Evolutionary conservation across 2,329 filamentous ascomycete species (phyloP).

Genomic region (Leptographium procerum): DNA sequence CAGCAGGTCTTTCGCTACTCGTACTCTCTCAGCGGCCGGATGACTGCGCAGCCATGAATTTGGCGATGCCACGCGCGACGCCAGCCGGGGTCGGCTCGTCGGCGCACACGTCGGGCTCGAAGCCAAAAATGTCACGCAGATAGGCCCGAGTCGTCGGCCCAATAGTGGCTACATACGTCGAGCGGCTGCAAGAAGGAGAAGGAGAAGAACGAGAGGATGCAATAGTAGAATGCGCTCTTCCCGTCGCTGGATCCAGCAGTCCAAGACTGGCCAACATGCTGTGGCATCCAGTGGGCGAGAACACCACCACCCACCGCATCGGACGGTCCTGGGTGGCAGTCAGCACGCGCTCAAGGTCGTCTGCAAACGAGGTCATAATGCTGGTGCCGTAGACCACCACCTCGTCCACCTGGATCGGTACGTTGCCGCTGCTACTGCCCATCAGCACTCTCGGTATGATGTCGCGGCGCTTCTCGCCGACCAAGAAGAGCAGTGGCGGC

Average conservation of each 20-base stretch:
- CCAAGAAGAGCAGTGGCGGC: slow-evolving; percentile 68
- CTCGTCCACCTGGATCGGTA: slow-evolving; percentile 60
- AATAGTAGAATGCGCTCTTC: slow-evolving; percentile 11
- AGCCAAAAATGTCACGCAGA: slow-evolving; percentile 51
- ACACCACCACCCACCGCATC: slow-evolving; percentile 63
- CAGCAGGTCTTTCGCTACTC: too few relatives aligned
- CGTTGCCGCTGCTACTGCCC: slow-evolving; percentile 21
- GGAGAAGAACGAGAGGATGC: not conserved
- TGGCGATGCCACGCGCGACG: slow-evolving; percentile 54
- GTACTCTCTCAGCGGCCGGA: not conserved
- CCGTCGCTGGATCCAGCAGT: slow-evolving; percentile 34
- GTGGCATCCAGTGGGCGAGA: slow-evolving; percentile 55
- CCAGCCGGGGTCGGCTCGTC: slow-evolving; percentile 73
- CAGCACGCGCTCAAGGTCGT: slow-evolving; percentile 48
- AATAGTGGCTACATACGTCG: slow-evolving; percentile 69
- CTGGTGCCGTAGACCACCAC: slow-evolving; percentile 78
- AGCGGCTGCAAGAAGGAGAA: slow-evolving; percentile 16
- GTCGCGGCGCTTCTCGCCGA: slow-evolving; percentile 81
- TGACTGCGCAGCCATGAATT: slow-evolving; percentile 24
- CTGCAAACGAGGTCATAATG: slow-evolving; percentile 67
- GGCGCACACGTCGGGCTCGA: slow-evolving; percentile 69
- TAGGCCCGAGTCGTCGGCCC: slow-evolving; percentile 83
- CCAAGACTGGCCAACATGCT: slow-evolving; percentile 44
- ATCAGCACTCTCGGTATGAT: slow-evolving; percentile 77
- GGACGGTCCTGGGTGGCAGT: slow-evolving; percentile 25